These are phyloP conservation scores for Marchantia paleacea DNA, from an alignment of 225 moss, liverwort and hornwort genomes.

Conservation along the genomic window DNA sequence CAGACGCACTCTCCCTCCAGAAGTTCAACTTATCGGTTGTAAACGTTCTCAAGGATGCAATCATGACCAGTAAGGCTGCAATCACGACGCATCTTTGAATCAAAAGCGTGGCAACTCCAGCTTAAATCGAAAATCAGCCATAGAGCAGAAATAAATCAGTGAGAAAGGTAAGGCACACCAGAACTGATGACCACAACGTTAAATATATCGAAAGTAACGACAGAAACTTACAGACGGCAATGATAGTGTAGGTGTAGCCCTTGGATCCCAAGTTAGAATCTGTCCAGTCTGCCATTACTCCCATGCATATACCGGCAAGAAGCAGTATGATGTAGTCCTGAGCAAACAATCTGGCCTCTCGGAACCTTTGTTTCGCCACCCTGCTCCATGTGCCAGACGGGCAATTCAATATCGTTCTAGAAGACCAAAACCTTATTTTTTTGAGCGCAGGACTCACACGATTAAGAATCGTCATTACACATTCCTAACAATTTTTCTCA, in stretches of 20 bases:
- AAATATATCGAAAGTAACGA: background rate
- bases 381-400: conserved; percentile 34
- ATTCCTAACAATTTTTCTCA: too few species aligned
- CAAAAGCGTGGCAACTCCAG: background rate
- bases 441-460: background rate
- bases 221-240: conserved; percentile 60
- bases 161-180: background rate
- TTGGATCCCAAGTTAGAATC: conserved; percentile 57
- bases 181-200: background rate
- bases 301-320: conserved; percentile 77
- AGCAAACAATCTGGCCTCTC: conserved; percentile 67
- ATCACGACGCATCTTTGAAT: background rate
- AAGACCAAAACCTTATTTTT: background rate
- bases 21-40: conserved; percentile 73
- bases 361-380: conserved; percentile 72
- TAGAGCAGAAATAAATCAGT: too few species aligned
- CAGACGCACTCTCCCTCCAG: conserved; percentile 94
- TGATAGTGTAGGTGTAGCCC: conserved; percentile 77
- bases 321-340: conserved; percentile 90
- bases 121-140: too few species aligned
- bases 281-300: conserved; percentile 55
- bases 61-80: conserved; percentile 88
- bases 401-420: background rate
- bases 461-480: background rate
- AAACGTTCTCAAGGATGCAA: conserved; percentile 84